Base-by-base conservation (phyloP, 495 filamentous ascomycete genomes). In the Talaromyces wortmannii region DNA sequence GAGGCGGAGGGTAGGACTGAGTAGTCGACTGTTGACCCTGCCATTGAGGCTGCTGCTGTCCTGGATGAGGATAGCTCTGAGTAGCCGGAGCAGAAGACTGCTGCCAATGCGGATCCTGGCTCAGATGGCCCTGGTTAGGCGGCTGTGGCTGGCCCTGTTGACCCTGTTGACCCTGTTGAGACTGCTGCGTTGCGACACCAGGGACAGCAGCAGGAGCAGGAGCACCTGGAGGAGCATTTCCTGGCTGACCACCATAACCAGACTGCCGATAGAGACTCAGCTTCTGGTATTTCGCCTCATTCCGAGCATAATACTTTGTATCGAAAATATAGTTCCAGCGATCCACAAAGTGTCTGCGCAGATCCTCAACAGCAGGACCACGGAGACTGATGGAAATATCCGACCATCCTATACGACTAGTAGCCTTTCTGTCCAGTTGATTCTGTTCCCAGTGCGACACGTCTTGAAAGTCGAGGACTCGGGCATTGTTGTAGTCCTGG, bases 401-500 rank as follows among this genome's bases (percentile, higher is more conserved):
- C 23, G 89, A 86, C 91, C 91, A 96, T 8, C 92, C 92, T 90
- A 97, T 96, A 50, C 92, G 82, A 8, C 89, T 88, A 68, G 73
- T 88, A 58, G 81, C 81, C 46, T 83, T 87, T 16, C 92, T 82
- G 59, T 92, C 85, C 16, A 97, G 79, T 62, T 95, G 87, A 64
- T 97, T 97, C 43, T 91, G 79, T 45, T 95, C 80, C 81, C 85
- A 95, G 53, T 95, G 80, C 3, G 80, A 66, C 10, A 96, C 91
- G 63, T 92, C 86, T 49, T 89, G 78, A 67, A 97, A 97, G 63
- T 97, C 92, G 62, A 85, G 85, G 16, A 92, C 79, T 43, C 91
- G 71, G 31, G 90, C 91, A 64, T 97, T 96, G 70, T 97, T 97
- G 69, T 88, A 97, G 63, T 97, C 92, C 59, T 97, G 92, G 6